Base-by-base conservation (phyloP, 1,139 yeast genomes). In the Diutina ranongensis region DNA sequence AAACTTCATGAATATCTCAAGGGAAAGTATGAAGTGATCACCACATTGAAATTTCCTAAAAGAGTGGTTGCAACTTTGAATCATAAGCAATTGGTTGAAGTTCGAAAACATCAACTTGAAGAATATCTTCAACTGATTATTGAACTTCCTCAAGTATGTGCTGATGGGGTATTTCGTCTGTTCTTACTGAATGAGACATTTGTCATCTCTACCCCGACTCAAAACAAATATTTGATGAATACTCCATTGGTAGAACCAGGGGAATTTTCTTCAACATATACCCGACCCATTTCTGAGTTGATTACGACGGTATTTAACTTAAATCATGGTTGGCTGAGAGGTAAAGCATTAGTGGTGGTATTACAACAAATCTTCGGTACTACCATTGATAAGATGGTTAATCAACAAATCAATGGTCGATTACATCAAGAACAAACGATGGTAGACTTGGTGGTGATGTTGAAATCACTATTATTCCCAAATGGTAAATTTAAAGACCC, bases 341-440 rank as follows among this genome's bases (percentile, higher is more conserved):
- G 96, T 0, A 68, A 89, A 45, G 96, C 97, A 0, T 69, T 87
- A 3, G 72, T 88, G 36, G 80, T 87, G 2, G 78, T 89, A 3
- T 66, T 88, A 40, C 97, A 88, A 59, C 96, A 87, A 59, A 61
- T 89, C 1, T 72, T 89, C 46, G 97, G 97, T 0, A 86, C 94
- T 2, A 83, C 97, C 0, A 81, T 88, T 48, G 97, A 89, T 57
- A 80, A 78, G 56, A 81, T 81, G 50, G 72, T 82, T 8, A 52
- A 71, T 71, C 59, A 70, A 54, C 54, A 66, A 57, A 49, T 59
- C 59, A 48, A 72, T 7, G 47, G 47, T n/a, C 60, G 57, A 44
- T 34, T 66, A 2, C 54, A 71, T 40, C 67, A 74, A 5, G 80
- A 78, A 46, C 75, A 71, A 22, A 71, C 67, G 27, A 57, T 84